A percentile compares a stretch with the other conserved stretches of the same genome.
Conservation (phyloP, 2,329 filamentous ascomycete genomes). For the Pseudogymnoascus sp. region DNA sequence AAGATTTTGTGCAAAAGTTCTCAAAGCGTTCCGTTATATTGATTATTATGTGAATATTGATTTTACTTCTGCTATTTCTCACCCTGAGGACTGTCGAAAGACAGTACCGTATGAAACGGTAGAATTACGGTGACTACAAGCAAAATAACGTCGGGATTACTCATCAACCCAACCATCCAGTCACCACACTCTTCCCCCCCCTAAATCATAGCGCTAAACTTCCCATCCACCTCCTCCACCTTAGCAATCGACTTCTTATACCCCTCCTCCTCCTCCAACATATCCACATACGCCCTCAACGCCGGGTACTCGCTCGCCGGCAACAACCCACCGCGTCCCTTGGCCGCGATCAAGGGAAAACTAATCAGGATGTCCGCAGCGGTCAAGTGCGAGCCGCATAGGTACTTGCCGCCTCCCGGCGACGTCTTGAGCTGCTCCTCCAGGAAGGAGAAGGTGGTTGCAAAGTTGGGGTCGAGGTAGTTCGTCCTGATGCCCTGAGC, state of each 20-base stretch:
- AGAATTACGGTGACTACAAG: neutral
- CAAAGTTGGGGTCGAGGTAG: constrained; percentile 40
- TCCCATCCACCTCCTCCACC: constrained; percentile 35
- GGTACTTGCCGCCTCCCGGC: constrained; percentile 39
- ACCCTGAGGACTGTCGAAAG: neutral
- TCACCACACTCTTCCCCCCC: neutral
- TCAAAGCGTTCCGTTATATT: neutral
- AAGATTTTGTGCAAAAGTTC: neutral
- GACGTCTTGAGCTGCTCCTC: constrained; percentile 39
- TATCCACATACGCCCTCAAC: constrained; percentile 37
- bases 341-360: constrained; percentile 40
- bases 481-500: constrained; percentile 36
- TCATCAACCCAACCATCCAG: neutral
- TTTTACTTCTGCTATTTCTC: neutral
- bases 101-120: neutral
- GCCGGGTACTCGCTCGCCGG: constrained; percentile 38
- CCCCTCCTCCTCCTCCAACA: constrained; percentile 33
- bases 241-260: constrained; percentile 41
- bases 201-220: constrained; percentile 23
- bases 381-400: constrained; percentile 40
- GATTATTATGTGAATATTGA: neutral
- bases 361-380: constrained; percentile 45
- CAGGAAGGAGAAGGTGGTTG: constrained; percentile 41
- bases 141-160: neutral
- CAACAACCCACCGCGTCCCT: constrained; percentile 28